Conservation (phyloP, 495 filamentous ascomycete genomes). For the Xylaria longipes region DNA sequence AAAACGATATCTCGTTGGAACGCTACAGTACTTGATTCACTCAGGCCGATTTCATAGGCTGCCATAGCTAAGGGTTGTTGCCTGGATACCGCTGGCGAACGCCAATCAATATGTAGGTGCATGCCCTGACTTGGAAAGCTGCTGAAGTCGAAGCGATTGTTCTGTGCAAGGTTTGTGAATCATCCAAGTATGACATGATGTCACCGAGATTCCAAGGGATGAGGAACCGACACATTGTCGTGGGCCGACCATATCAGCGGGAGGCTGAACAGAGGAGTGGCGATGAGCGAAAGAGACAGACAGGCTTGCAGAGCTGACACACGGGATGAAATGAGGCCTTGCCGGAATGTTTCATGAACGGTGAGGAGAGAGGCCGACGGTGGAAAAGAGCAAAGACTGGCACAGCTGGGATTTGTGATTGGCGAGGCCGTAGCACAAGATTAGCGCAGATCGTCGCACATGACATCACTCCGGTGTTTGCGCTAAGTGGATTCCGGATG, state of each 20-base stretch:
- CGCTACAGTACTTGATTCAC: neutral
- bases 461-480: constrained; percentile 23
- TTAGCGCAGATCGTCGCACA: constrained; percentile 25
- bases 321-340: constrained; percentile 4
- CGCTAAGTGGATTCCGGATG: neutral
- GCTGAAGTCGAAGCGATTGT: neutral
- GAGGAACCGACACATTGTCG: neutral
- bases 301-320: constrained; percentile 7
- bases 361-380: constrained; percentile 7
- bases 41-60: neutral
- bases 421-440: constrained; percentile 17
- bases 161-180: neutral
- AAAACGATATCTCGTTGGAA: neutral
- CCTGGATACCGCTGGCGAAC: neutral
- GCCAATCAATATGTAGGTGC: neutral
- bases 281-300: neutral
- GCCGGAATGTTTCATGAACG: constrained; percentile 12
- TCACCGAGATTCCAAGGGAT: neutral
- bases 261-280: constrained; percentile 4
- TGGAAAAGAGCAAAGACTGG: constrained; percentile 16
- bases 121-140: neutral
- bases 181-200: constrained; percentile 13
- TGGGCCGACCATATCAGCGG: neutral
- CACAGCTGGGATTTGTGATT: constrained; percentile 18
- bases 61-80: neutral